Evolutionary conservation across 2,329 filamentous ascomycete species (phyloP), one percentile per base, ranked within the genome.

Genomic region (Pseudogymnoascus sp.): DNA sequence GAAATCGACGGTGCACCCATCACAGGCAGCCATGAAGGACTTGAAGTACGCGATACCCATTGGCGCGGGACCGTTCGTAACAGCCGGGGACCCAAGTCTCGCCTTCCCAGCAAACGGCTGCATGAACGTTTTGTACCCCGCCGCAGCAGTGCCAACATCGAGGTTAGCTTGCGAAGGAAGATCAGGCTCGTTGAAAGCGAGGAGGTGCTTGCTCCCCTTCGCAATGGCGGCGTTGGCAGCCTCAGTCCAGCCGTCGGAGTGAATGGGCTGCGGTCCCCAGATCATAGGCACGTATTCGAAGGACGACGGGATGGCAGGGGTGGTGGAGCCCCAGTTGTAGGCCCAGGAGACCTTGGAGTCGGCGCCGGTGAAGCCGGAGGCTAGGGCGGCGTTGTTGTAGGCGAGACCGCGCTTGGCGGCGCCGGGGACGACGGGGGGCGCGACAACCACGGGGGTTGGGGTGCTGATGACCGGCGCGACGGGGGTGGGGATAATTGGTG

Each of bases 171-270:
- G 87, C n/a, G 72, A 72, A 11, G 68, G 68, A 66, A 81, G 80
- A 74, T 91, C 88, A 53, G 85, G 85, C 79, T 91, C 88, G 80
- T 91, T 91, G 82, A 89, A 89, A 73, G 81, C 80, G 71, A 90
- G 80, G 63, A 90, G 74, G 69, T 80, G 78, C 66, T 78, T 82
- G 67, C 81, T 76, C 63, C 87, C 87, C 11, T 72, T 72, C 60
- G 73, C 68, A 65, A 89, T 80, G 65, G 84, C 83, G 14, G 74
- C 71, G 62, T 80, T 72, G 53, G 80, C 85, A 66, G 81, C 79
- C 12, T 65, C 53, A 34, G 70, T 68, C 85, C 87, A 90, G 69
- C 70, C 72, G 62, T 68, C 63, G 63, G 79, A 79, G 73, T 82
- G 78, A 11, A 75, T 73, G 8, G 70, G 63, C 11, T 68, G 68